phyloP scores from a whole-genome alignment of 352 stramenopile genomes.

The Pelagophyceae sp. region DNA sequence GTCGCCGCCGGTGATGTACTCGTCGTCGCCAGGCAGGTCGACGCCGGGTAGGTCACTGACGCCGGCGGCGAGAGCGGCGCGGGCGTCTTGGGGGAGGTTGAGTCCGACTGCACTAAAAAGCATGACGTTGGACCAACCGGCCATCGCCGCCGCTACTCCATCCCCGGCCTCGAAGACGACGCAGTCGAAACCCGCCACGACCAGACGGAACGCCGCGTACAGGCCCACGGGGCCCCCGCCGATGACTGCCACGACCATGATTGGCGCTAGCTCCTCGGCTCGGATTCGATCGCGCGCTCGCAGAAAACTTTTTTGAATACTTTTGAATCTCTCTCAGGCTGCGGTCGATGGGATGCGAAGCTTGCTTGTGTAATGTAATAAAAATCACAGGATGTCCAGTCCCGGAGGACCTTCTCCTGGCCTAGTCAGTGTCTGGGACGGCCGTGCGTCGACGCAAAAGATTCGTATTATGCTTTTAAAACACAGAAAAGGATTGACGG shows the following conservation, averaged over 20 bases:
- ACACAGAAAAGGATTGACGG: too few relatives aligned
- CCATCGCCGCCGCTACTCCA: not conserved
- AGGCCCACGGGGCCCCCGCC: not conserved
- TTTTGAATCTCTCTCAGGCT: too few relatives aligned
- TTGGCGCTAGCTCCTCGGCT: not conserved
- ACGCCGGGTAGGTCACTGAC: too few relatives aligned
- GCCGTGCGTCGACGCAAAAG: too few relatives aligned
- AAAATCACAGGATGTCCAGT: too few relatives aligned
- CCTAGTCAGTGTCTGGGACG: too few relatives aligned
- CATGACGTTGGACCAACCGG: not conserved
- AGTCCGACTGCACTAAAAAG: not conserved
- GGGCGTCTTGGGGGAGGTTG: not conserved
- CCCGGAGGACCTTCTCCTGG: too few relatives aligned
- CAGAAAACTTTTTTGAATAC: slow-evolving; percentile 1
- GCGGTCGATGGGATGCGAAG: too few relatives aligned
- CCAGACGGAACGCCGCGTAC: slow-evolving; percentile 7
- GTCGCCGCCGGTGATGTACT: not conserved
- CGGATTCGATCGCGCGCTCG: not conserved
- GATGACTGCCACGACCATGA: not conserved
- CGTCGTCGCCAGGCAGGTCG: not conserved
- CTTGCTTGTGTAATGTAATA: too few relatives aligned
- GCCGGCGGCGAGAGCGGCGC: not conserved
- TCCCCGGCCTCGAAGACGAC: not conserved
- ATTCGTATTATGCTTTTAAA: too few relatives aligned
- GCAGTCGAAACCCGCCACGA: not conserved